Evolutionary conservation across 768 basidiomycete species (phyloP), one percentile per base, ranked within the genome.

Genomic region (Boletus bicolor): DNA sequence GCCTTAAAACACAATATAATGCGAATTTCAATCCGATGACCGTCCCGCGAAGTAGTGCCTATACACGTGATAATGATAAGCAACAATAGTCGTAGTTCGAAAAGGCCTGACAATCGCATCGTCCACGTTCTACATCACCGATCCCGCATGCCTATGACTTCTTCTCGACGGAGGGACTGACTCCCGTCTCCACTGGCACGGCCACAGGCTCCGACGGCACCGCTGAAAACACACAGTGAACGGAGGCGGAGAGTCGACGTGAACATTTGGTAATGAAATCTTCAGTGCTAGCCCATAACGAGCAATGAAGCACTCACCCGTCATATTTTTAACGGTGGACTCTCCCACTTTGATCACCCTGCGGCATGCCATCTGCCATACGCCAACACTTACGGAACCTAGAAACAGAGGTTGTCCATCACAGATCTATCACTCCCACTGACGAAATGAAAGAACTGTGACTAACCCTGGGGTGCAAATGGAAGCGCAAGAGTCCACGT

Each of bases 351-450:
- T 79, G 55, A 98, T 79, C n/a, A 93, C 88, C 49, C 93, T 80
- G 60, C 83, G 86, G 72, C 93, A 95, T 8, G 93, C 90, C 85
- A 97, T 91, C 66, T 93, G 90, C 96, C 96, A 99, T 39, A 93
- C 82, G 1, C 89, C 91, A 41, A 93, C 92, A 63, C 92, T 93
- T 56, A 99, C 88, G 11, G 93, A 90, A 11, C 96, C 95, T 94
- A 59, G 17, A 57, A 24, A 53, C 28, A 21, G 30, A 38, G 0
- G 15, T 49, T 39, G 36, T 30, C 41, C 21, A 24, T 10, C 43
- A 54, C 19, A 52, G 5, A 24, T 36, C 24, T 36, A 44, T 58
- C 38, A 41, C 7, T 28, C 5, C 9, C 39, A 41, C 28, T 15
- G 7, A 35, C 17, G 56, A 39, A 21, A 53, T 49, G 36, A 21